These are phyloP conservation scores for Rhodotorula graminis DNA, from an alignment of 768 basidiomycete species.

Conservation along the genomic window DNA sequence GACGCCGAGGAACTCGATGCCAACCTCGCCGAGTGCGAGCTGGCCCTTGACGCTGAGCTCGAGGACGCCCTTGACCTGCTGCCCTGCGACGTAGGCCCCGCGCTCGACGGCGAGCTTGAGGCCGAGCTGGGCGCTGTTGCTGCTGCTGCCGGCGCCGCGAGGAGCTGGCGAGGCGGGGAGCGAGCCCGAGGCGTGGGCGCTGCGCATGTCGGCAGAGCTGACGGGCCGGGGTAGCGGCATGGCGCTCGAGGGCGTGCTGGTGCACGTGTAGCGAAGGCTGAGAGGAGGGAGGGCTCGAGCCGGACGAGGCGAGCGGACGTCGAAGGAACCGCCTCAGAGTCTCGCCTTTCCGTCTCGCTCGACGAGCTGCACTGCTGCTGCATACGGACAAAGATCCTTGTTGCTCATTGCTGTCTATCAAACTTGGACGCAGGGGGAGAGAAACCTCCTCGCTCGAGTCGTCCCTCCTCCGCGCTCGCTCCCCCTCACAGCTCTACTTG, in stretches of 20 bases:
- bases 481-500: no score
- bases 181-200: neutral
- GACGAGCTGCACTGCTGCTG: no score
- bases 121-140: neutral
- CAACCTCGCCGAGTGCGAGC: constrained; percentile 35
- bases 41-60: constrained; percentile 28
- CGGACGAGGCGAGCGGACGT: neutral
- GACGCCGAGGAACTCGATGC: constrained; percentile 31
- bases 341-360: no score
- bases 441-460: no score
- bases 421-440: no score
- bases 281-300: neutral
- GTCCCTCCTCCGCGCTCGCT: neutral
- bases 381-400: no score
- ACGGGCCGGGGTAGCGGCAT: neutral
- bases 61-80: constrained; percentile 32
- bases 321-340: no score
- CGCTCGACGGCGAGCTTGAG: constrained; percentile 12
- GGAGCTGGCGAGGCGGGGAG: neutral
- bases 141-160: no score
- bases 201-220: neutral
- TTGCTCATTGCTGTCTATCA: no score
- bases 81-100: constrained; percentile 23
- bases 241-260: neutral
- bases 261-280: no score